These are phyloP conservation scores for Bothriochloa decipiens DNA, from an alignment of 176 grass and related monocot species.

Conservation along the genomic window DNA sequence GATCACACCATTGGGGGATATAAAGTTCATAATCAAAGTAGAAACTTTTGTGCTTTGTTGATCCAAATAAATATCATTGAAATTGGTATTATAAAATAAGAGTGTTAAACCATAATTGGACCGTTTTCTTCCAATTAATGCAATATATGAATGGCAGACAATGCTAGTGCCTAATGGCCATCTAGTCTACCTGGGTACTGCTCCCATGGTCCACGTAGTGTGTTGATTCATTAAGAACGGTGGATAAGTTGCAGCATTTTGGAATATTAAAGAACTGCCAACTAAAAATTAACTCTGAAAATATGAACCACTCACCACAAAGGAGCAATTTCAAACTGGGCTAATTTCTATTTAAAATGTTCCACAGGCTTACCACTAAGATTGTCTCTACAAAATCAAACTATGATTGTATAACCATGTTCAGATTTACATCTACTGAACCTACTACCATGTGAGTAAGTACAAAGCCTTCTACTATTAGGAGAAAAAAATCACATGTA, in stretches of 20 bases:
- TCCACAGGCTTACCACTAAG: not conserved
- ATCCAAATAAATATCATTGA: too few relatives aligned
- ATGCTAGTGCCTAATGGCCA: too few relatives aligned
- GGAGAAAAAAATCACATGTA: not conserved
- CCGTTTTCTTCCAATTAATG: too few relatives aligned
- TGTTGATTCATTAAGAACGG: too few relatives aligned
- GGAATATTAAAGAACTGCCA: too few relatives aligned
- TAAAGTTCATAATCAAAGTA: not conserved
- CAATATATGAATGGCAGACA: too few relatives aligned
- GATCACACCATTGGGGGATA: not conserved
- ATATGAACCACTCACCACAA: not conserved
- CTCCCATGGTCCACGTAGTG: too few relatives aligned
- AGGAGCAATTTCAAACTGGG: not conserved
- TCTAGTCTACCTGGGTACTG: too few relatives aligned
- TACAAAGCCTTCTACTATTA: slow-evolving; percentile 2
- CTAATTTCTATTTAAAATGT: not conserved
- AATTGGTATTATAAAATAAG: too few relatives aligned
- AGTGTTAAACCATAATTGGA: too few relatives aligned
- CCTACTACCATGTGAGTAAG: not conserved
- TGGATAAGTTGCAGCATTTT: too few relatives aligned
- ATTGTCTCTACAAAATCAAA: slow-evolving; percentile 1
- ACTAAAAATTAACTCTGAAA: not conserved
- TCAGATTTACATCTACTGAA: slow-evolving; percentile 4
- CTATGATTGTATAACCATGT: not conserved
- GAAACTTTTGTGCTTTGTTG: too few relatives aligned